Conservation (phyloP, 495 filamentous ascomycete genomes). For the Pseudevernia furfuracea region DNA sequence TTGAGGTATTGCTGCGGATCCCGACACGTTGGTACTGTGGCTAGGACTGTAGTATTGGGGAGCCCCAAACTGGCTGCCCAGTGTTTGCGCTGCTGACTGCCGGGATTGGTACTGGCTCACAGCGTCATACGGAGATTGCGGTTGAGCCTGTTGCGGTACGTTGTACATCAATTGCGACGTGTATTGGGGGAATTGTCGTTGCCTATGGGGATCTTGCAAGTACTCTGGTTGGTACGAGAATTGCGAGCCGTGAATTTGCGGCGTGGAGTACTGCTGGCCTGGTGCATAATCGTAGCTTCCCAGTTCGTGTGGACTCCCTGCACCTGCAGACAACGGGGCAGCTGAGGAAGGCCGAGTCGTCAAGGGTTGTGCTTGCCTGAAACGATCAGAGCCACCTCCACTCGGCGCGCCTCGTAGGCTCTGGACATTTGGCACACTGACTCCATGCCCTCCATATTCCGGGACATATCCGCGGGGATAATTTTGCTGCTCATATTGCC, state of each 20-base stretch:
- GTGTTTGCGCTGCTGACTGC: slow-evolving; percentile 76
- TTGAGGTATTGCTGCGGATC: slow-evolving; percentile 44
- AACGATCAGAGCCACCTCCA: slow-evolving; percentile 16
- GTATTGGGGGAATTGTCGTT: slow-evolving; percentile 45
- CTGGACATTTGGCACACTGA: slow-evolving; percentile 10
- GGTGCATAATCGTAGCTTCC: slow-evolving; percentile 41
- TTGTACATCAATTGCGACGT: slow-evolving; percentile 69
- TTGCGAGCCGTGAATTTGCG: slow-evolving; percentile 38
- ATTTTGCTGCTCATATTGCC: slow-evolving; percentile 59
- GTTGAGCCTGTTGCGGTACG: slow-evolving; percentile 59
- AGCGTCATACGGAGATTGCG: slow-evolving; percentile 66
- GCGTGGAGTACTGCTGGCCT: slow-evolving; percentile 32
- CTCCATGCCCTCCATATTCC: slow-evolving; percentile 13
- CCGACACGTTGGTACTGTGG: slow-evolving; percentile 58
- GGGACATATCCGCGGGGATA: slow-evolving; percentile 26
- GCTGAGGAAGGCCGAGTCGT: slow-evolving; percentile 17
- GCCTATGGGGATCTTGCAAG: slow-evolving; percentile 31
- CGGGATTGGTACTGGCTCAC: slow-evolving; percentile 71
- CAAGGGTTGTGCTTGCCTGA: slow-evolving; percentile 19
- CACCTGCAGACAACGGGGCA: slow-evolving; percentile 8
- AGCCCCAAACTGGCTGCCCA: slow-evolving; percentile 60
- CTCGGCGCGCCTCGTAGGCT: slow-evolving; percentile 7
- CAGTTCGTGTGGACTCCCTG: slow-evolving; percentile 22
- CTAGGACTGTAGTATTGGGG: slow-evolving; percentile 66
- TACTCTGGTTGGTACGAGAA: slow-evolving; percentile 42